Evolutionary conservation across 169 alveolate species (phyloP), one percentile per base, ranked within the genome.

Genomic region (Cryptosporidium sp.): DNA sequence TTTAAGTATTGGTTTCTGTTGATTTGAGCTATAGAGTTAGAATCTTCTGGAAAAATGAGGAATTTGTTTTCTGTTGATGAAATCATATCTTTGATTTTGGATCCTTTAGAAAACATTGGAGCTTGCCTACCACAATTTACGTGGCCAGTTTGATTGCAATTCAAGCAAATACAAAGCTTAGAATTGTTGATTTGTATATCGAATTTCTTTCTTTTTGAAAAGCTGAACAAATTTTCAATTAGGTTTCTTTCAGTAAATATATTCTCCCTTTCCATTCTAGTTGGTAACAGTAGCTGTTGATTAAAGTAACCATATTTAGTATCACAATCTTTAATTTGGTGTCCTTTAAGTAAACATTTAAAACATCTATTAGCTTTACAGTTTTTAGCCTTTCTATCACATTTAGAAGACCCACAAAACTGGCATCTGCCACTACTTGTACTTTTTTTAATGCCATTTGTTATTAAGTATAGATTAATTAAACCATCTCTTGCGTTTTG

Each of bases 361-460:
- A 80, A 80, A 29, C 89, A 80, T 5, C 89, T 60, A 62, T 80
- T 80, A 31, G 89, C 61, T 37, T 44, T 60, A 39, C 89, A 80
- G 56, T 29, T 44, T 45, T 31, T 42, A 14, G 75, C 75, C 21
- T 6, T 60, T 67, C 75, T 62, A 29, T 62, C 75, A 48, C 89
- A 80, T 42, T 80, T 80, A 29, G 89, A 65, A 58, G 80, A 80
- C 14, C 89, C 89, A 80, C 89, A 80, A 67, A 29, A 80, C 45
- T 80, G 89, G 56, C 89, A 80, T 39, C 75, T 80, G 16, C 33
- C 35, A 39, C 21, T 42, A 3, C 6, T 61, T 44, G 42, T 65
- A 31, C 89, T 48, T n/a, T 80, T 80, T 65, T 44, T 80, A 21
- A 62, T 61, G 0, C 89, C 89, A 80, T 80, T 80, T 61, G 73